A percentile compares a stretch with the other conserved stretches of the same genome.
phyloP scores from a whole-genome alignment of 768 basidiomycete species.

The Mycena floridula region DNA sequence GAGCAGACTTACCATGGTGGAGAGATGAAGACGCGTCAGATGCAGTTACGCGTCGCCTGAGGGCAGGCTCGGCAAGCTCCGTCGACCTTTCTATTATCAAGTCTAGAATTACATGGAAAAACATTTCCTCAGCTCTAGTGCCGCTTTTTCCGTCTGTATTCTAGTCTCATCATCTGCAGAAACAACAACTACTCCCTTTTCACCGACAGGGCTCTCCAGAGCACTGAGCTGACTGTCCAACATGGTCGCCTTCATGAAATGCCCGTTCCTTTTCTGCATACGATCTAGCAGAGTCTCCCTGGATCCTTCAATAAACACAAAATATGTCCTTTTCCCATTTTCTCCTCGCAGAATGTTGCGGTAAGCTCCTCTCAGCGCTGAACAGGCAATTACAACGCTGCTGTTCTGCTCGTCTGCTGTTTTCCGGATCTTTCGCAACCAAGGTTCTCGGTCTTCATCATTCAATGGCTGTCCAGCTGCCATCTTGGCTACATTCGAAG shows the following conservation, averaged over 20 bases:
- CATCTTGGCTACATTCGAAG: conserved; percentile 86
- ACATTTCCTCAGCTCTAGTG: conserved; percentile 27
- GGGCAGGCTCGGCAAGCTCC: neutral
- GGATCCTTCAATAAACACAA: conserved; percentile 72
- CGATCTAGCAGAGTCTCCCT: conserved; percentile 51
- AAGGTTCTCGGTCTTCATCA: conserved; percentile 80
- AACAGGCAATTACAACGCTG: conserved; percentile 83
- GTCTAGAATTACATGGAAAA: neutral
- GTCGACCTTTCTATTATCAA: neutral
- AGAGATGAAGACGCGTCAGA: conserved; percentile 35
- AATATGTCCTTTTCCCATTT: conserved; percentile 44
- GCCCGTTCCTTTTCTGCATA: conserved; percentile 58
- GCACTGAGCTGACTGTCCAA: conserved; percentile 71
- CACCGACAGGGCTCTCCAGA: conserved; percentile 63
- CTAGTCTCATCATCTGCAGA: conserved; percentile 44
- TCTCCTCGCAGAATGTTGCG: conserved; percentile 74
- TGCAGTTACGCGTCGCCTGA: conserved; percentile 35
- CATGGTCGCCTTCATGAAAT: conserved; percentile 85
- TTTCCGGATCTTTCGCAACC: conserved; percentile 69
- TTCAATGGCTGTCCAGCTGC: conserved; percentile 63
- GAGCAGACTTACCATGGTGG: conserved; percentile 40
- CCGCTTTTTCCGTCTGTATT: conserved; percentile 45
- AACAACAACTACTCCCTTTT: conserved; percentile 65
- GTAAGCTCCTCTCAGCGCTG: conserved; percentile 76
- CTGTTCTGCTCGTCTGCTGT: conserved; percentile 51